Evolutionary conservation across 1,139 yeast species (phyloP).

Genomic region (Lodderomyces beijingensis): DNA sequence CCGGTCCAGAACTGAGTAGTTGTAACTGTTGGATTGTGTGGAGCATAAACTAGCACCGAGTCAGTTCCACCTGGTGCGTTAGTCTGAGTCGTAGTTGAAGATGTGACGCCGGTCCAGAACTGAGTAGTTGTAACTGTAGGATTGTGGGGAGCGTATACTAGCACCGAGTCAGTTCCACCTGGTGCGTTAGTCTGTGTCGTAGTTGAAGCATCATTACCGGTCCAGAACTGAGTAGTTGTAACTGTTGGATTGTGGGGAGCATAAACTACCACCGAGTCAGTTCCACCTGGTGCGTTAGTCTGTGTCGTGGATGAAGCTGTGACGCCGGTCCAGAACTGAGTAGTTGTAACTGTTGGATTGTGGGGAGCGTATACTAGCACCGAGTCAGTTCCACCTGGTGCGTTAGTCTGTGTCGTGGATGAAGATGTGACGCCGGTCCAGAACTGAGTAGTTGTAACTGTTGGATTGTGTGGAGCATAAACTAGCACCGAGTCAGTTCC

Average conservation of each 20-base stretch:
- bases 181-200: conserved; percentile 3
- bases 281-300: conserved; percentile 10
- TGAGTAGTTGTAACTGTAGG: conserved; percentile 11
- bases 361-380: too few relatives aligned
- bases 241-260: conserved; percentile 15
- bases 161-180: conserved; percentile 16
- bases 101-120: conserved; percentile 11
- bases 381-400: too few relatives aligned
- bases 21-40: conserved; percentile 4
- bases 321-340: conserved; percentile 6
- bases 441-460: too few relatives aligned
- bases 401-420: too few relatives aligned
- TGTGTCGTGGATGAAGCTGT: conserved; percentile 8
- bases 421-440: too few relatives aligned
- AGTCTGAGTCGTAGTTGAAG: conserved; percentile 16
- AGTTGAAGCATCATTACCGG: conserved; percentile 3
- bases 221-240: conserved; percentile 10
- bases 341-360: conserved; percentile 3
- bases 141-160: conserved; percentile 17
- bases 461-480: too few relatives aligned
- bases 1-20: conserved; percentile 6
- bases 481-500: too few relatives aligned
- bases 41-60: conserved; percentile 14
- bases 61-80: conserved; percentile 6
- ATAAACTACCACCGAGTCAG: conserved; percentile 17